phyloP scores from a whole-genome alignment of 2,329 filamentous ascomycete genomes.

The Neurospora crassa region DNA sequence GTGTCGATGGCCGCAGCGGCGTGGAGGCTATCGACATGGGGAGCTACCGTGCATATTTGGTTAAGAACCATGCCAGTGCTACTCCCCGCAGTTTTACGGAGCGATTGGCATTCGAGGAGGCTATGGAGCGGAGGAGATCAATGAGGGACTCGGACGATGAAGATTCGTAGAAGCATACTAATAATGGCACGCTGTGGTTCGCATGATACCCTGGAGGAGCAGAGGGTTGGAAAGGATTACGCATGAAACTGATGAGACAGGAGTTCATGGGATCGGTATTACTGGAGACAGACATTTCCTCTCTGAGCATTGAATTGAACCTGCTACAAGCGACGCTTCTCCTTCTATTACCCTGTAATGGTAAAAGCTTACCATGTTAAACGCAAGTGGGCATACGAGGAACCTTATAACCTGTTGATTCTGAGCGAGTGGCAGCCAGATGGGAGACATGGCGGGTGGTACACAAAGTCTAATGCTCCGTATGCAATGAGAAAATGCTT shows the following conservation, averaged over 20 bases:
- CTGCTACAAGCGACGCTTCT: not conserved
- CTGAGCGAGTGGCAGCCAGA: not conserved
- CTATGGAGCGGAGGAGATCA: slow-evolving; percentile 15
- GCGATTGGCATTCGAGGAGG: slow-evolving; percentile 21
- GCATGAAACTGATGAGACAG: not conserved
- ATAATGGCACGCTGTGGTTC: not conserved
- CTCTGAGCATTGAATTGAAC: not conserved
- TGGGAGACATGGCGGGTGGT: not conserved
- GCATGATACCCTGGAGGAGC: not conserved
- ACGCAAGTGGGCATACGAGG: not conserved
- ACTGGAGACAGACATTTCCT: not conserved
- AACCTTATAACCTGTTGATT: not conserved
- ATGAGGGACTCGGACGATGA: slow-evolving; percentile 1
- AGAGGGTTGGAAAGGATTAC: not conserved
- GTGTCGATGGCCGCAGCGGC: slow-evolving; percentile 25
- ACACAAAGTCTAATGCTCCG: not conserved
- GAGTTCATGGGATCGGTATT: not conserved
- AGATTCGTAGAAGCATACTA: not conserved
- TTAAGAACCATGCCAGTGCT: slow-evolving; percentile 13
- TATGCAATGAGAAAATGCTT: not conserved
- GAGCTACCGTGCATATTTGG: slow-evolving; percentile 21
- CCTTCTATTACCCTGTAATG: not conserved
- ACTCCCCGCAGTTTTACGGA: slow-evolving; percentile 25
- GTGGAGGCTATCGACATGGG: slow-evolving; percentile 20
- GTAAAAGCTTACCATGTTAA: not conserved